phyloP scores from a whole-genome alignment of 331 rosid species.

The Arachis monticola region DNA sequence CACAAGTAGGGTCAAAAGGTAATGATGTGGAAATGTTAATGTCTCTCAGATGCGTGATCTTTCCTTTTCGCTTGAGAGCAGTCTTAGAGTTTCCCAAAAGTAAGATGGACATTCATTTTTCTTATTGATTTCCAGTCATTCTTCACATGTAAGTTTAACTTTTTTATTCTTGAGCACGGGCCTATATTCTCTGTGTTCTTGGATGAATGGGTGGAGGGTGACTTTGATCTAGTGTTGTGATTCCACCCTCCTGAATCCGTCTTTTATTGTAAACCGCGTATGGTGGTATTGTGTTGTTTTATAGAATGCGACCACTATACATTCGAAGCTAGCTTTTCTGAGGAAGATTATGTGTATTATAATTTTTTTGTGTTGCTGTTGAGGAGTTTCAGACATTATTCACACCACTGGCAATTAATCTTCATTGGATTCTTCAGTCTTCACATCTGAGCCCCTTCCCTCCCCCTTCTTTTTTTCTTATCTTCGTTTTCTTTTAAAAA shows the following conservation, averaged over 20 bases:
- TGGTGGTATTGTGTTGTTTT: conserved; percentile 25
- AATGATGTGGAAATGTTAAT: conserved; percentile 61
- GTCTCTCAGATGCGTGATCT: conserved; percentile 89
- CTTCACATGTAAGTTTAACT: conserved; percentile 26
- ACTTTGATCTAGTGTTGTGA: conserved; percentile 11
- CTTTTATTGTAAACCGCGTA: conserved; percentile 26
- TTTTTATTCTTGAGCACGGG: conserved; percentile 39
- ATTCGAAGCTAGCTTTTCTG: conserved; percentile 6
- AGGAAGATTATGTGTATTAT: background rate
- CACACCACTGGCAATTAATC: conserved; percentile 2
- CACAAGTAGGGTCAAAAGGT: conserved; percentile 48
- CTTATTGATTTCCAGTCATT: conserved; percentile 27
- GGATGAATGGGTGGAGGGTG: conserved; percentile 7
- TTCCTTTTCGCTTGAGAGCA: conserved; percentile 84
- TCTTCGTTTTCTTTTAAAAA: no score
- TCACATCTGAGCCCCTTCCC: background rate
- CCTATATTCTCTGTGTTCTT: conserved; percentile 25
- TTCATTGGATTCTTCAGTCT: conserved; percentile 1
- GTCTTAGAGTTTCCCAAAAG: conserved; percentile 70
- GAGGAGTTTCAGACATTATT: background rate
- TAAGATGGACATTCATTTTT: conserved; percentile 38
- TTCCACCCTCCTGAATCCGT: conserved; percentile 15
- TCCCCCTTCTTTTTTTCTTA: no score
- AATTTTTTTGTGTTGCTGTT: conserved; percentile 8
- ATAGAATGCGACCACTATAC: conserved; percentile 22